These are phyloP conservation scores for Serendipita vermifera DNA, from an alignment of 768 basidiomycete species.

Conservation along the genomic window DNA sequence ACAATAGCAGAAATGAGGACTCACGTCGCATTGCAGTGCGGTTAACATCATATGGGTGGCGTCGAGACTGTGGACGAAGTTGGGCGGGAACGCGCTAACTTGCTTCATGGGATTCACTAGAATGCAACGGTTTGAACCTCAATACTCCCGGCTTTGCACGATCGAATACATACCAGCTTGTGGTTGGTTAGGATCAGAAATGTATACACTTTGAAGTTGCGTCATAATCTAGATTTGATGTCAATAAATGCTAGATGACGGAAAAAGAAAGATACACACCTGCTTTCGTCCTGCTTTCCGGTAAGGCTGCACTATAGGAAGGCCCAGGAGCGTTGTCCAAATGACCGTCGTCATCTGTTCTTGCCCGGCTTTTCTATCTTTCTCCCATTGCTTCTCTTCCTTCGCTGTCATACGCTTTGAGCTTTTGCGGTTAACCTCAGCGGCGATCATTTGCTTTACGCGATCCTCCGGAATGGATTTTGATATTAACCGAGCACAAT, in stretches of 20 bases:
- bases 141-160: conserved; percentile 4
- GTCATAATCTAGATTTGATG: conserved; percentile 44
- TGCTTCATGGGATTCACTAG: conserved; percentile 74
- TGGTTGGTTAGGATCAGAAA: conserved; percentile 70
- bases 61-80: conserved; percentile 95
- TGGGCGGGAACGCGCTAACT: conserved; percentile 94
- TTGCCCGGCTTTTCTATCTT: conserved; percentile 41
- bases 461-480: conserved; percentile 72
- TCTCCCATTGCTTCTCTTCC: conserved; percentile 16
- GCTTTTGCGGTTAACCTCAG: conserved; percentile 18
- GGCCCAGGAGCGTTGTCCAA: conserved; percentile 91
- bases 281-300: conserved; percentile 72
- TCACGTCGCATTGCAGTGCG: conserved; percentile 73
- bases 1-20: conserved; percentile 19
- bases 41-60: conserved; percentile 99
- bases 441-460: conserved; percentile 33
- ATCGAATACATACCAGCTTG: conserved; percentile 39
- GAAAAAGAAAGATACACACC: conserved; percentile 17
- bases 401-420: conserved; percentile 12
- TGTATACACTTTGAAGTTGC: conserved; percentile 71
- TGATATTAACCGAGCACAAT: conserved; percentile 70
- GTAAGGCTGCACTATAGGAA: conserved; percentile 95
- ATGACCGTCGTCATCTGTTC: conserved; percentile 93
- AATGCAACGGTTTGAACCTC: conserved; percentile 8
- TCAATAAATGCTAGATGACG: not conserved